Evolutionary conservation across 352 stramenopile species (phyloP).

Genomic region (Phytophthora sansomeana): DNA sequence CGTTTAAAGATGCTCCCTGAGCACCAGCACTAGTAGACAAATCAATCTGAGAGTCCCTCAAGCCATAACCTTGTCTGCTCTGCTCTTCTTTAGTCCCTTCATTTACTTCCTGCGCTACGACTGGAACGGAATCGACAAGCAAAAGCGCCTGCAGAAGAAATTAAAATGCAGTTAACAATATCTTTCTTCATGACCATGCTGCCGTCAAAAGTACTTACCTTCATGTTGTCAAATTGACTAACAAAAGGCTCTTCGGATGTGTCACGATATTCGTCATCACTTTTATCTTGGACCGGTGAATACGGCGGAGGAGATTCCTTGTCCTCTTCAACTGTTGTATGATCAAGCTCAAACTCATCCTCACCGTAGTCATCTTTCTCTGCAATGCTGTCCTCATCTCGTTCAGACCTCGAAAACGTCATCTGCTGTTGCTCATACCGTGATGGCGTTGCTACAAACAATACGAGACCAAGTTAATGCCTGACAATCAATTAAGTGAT

Average conservation of each 20-base stretch:
- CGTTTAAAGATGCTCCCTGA: constrained; percentile 13
- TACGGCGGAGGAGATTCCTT: constrained; percentile 1
- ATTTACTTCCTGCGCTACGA: not conserved
- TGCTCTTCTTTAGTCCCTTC: constrained; percentile 4
- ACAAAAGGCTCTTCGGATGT: constrained; percentile 29
- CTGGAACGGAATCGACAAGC: constrained; percentile 5
- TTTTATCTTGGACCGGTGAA: constrained; percentile 5
- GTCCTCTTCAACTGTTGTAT: constrained; percentile 43
- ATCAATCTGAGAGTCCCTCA: constrained; percentile 10
- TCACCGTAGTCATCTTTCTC: constrained; percentile 60
- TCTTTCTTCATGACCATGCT: not conserved
- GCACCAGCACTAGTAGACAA: constrained; percentile 5
- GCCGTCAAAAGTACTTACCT: constrained; percentile 24
- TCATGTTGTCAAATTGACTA: constrained; percentile 53
- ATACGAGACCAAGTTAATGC: not conserved
- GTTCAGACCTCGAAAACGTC: constrained; percentile 29
- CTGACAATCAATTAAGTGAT: not conserved
- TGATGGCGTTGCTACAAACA: constrained; percentile 37
- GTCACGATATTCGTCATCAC: not conserved
- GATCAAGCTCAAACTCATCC: constrained; percentile 73
- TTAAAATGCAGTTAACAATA: not conserved
- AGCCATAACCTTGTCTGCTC: constrained; percentile 6
- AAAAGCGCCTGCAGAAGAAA: constrained; percentile 10
- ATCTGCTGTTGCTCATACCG: constrained; percentile 46
- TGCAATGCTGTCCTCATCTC: constrained; percentile 28